Evolutionary conservation across 2,329 filamentous ascomycete genomes (phyloP).

Genomic region (Teratosphaeriaceae sp.): DNA sequence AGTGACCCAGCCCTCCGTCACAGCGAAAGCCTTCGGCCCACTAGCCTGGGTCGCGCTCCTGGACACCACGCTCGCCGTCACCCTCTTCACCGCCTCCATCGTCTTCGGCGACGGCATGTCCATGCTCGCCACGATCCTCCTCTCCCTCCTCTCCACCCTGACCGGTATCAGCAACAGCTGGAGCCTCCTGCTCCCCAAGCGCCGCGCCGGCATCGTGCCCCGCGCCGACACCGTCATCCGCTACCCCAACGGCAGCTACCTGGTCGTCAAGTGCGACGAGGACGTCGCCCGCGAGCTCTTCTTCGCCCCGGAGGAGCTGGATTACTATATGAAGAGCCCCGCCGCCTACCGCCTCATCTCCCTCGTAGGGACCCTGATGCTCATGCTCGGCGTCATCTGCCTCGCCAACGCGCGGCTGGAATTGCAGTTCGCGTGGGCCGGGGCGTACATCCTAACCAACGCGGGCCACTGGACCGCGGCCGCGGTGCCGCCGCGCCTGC

Average conservation of each 20-base stretch:
- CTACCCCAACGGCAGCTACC: conserved; percentile 45
- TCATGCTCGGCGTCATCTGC: conserved; percentile 48
- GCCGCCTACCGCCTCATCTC: conserved; percentile 41
- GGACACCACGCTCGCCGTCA: conserved; percentile 37
- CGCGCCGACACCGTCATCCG: conserved; percentile 41
- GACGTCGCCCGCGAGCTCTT: conserved; percentile 45
- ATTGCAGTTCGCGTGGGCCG: conserved; percentile 44
- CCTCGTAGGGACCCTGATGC: conserved; percentile 44
- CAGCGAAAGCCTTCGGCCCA: conserved; percentile 38
- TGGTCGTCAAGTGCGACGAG: conserved; percentile 45
- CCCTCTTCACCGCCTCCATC: conserved; percentile 40
- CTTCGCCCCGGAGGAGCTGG: conserved; percentile 45
- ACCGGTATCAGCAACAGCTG: conserved; percentile 47
- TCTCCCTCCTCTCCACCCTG: conserved; percentile 44
- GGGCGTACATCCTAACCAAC: conserved; percentile 44
- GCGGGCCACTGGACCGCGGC: conserved; percentile 47
- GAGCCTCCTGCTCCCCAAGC: conserved; percentile 35
- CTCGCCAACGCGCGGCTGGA: conserved; percentile 44
- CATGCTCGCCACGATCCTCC: conserved; percentile 40
- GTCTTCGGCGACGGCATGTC: conserved; percentile 44
- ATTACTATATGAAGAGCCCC: conserved; percentile 37
- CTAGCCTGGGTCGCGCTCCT: conserved; percentile 40
- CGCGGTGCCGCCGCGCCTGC: conserved; percentile 38
- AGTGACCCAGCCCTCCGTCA: neutral
- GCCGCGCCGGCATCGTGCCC: conserved; percentile 25